phyloP scores from a whole-genome alignment of 192 early-diverging fungal species.

The Coemansia sp. region DNA sequence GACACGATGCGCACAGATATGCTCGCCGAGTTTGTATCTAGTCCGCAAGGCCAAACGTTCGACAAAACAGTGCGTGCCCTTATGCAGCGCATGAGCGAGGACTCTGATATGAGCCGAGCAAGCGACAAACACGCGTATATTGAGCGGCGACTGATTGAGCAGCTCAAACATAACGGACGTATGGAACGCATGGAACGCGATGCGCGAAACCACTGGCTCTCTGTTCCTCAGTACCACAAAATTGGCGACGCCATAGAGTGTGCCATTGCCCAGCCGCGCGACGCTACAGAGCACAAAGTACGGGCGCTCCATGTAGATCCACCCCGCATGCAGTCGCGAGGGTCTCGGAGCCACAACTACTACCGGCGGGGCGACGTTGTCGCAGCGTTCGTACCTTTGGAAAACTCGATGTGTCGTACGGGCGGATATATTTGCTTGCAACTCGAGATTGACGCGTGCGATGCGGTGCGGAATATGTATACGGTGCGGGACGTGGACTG shows the following conservation, averaged over 20 bases:
- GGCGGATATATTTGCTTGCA: slow-evolving; percentile 26
- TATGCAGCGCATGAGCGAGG: slow-evolving; percentile 14
- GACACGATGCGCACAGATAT: slow-evolving; percentile 30
- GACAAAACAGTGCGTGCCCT: slow-evolving; percentile 5
- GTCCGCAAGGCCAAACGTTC: slow-evolving; percentile 26
- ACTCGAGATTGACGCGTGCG: slow-evolving; percentile 31
- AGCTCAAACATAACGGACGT: slow-evolving; percentile 15
- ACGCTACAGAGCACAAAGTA: neutral
- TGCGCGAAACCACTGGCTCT: slow-evolving; percentile 39
- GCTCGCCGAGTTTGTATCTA: slow-evolving; percentile 20
- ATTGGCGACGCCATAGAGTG: neutral
- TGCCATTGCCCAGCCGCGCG: slow-evolving; percentile 9
- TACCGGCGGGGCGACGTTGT: slow-evolving; percentile 45
- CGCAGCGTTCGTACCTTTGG: slow-evolving; percentile 33
- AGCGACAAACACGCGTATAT: slow-evolving; percentile 9
- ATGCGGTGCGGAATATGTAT: slow-evolving; percentile 32
- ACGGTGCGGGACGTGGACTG: slow-evolving; percentile 35
- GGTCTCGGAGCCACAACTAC: slow-evolving; percentile 25
- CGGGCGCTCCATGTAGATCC: slow-evolving; percentile 33
- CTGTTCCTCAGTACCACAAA: slow-evolving; percentile 1
- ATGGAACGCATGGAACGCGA: slow-evolving; percentile 36
- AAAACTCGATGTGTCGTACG: slow-evolving; percentile 9
- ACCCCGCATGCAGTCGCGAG: slow-evolving; percentile 9
- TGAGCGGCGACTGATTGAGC: slow-evolving; percentile 16
- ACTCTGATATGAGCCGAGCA: slow-evolving; percentile 2